Evolutionary conservation across 2,329 filamentous ascomycete genomes (phyloP).

Genomic region (Apiospora sp.): DNA sequence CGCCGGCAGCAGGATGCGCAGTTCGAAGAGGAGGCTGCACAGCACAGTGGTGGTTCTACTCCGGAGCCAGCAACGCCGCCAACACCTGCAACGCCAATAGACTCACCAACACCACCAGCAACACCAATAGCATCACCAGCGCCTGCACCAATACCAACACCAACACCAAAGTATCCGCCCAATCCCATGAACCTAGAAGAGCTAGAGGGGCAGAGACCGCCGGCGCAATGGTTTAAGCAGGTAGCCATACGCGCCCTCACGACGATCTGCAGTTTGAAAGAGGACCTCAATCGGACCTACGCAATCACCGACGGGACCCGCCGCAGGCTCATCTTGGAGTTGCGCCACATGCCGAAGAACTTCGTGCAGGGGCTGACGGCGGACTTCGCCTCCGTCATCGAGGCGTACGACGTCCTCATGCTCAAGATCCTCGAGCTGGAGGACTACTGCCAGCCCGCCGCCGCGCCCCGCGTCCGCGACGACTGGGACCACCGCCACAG

Average conservation of each 20-base stretch:
- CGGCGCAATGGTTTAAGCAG: constrained; percentile 7
- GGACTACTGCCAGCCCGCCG: neutral
- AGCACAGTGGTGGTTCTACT: fast-evolving
- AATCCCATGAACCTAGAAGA: no score
- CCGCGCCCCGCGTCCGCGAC: neutral
- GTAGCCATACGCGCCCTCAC: neutral
- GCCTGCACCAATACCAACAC: neutral
- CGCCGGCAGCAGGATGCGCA: neutral
- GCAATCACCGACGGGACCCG: neutral
- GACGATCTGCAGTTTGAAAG: neutral
- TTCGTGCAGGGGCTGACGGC: neutral
- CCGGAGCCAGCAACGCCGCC: neutral
- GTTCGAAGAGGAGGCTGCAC: neutral
- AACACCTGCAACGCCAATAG: neutral
- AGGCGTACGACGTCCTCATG: neutral
- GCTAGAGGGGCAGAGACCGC: neutral
- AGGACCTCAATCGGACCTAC: neutral
- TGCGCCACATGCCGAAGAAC: neutral
- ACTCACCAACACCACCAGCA: neutral
- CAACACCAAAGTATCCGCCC: no score
- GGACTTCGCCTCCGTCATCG: neutral
- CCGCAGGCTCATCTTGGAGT: neutral
- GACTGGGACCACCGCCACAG: neutral
- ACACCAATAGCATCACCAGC: neutral
- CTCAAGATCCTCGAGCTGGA: neutral